Conservation (phyloP, 306 rosid genomes). For the Aeschynomene evenia region DNA sequence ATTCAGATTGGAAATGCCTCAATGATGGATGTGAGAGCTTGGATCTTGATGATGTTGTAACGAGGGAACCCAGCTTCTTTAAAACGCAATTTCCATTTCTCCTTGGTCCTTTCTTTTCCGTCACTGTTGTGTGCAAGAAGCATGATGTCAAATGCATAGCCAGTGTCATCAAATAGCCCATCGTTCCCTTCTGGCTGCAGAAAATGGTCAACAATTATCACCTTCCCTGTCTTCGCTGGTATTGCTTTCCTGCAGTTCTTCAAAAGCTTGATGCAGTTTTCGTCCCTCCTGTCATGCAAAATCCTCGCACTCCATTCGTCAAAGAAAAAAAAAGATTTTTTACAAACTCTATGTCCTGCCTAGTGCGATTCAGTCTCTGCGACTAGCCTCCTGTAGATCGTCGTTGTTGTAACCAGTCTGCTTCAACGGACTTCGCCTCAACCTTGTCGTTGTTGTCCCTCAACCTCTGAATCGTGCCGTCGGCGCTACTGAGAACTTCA, state of each 20-base stretch:
- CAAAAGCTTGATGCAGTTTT: slow-evolving; percentile 52
- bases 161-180: slow-evolving; percentile 43
- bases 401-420: too few relatives aligned
- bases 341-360: too few relatives aligned
- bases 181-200: slow-evolving; percentile 38
- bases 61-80: slow-evolving; percentile 50
- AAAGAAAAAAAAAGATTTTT: too few relatives aligned
- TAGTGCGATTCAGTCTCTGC: too few relatives aligned
- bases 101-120: slow-evolving; percentile 52
- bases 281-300: slow-evolving; percentile 69
- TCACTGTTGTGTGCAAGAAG: slow-evolving; percentile 48
- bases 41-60: slow-evolving; percentile 49
- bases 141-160: slow-evolving; percentile 49
- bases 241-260: slow-evolving; percentile 58
- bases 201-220: slow-evolving; percentile 50
- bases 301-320: too few relatives aligned
- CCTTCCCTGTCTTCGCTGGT: slow-evolving; percentile 44
- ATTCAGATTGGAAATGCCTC: slow-evolving; percentile 42
- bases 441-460: too few relatives aligned
- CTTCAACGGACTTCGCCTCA: too few relatives aligned
- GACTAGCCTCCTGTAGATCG: too few relatives aligned
- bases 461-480: too few relatives aligned
- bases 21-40: slow-evolving; percentile 43
- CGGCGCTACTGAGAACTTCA: too few relatives aligned
- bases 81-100: slow-evolving; percentile 51